Evolutionary conservation across 73 alveolate species (phyloP).

Genomic region (Tetrahymena elliotti): DNA sequence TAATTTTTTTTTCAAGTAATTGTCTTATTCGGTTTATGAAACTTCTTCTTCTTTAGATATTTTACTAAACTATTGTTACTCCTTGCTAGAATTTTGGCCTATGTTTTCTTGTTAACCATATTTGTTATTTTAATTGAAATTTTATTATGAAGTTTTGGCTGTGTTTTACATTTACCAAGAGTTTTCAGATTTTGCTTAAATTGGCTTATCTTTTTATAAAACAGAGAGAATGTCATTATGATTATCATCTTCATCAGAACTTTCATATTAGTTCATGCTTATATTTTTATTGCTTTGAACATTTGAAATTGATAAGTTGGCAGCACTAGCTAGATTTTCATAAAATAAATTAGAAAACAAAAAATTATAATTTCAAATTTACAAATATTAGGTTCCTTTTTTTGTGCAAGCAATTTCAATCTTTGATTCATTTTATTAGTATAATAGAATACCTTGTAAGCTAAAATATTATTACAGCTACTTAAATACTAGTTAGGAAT

Average conservation of each 20-base stretch:
- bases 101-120: not conserved
- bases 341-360: too few species aligned
- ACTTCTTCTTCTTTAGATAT: not conserved
- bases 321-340: not conserved
- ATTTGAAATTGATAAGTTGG: not conserved
- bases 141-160: not conserved
- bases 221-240: not conserved
- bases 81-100: not conserved
- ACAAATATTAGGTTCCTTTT: not conserved
- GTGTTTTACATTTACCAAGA: not conserved
- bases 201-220: not conserved
- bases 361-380: not conserved
- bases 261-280: not conserved
- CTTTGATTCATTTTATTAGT: not conserved
- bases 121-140: too few species aligned
- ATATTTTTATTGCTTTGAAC: too few species aligned
- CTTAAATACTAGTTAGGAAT: not conserved
- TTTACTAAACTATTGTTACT: not conserved
- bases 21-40: not conserved
- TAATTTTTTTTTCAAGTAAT: not conserved
- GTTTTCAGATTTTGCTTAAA: not conserved
- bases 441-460: not conserved
- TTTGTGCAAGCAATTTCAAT: not conserved
- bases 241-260: not conserved
- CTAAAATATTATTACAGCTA: too few species aligned